Base-by-base conservation (phyloP, 495 filamentous ascomycete species). In the Penicillium ochrochloron region DNA sequence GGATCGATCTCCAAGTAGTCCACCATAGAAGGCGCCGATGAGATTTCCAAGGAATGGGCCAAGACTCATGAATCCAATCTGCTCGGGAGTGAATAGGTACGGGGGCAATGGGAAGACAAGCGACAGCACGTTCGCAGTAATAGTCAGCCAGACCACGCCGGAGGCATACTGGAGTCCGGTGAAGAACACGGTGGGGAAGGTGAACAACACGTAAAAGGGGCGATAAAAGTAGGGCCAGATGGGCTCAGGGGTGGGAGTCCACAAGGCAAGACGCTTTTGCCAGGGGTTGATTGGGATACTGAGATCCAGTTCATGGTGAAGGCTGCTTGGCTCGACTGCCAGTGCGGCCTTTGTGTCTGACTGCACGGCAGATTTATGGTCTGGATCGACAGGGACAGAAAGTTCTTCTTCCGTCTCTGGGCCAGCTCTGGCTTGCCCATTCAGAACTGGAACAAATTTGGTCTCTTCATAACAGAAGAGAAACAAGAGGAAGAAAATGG, bases 21-120 rank as follows among this genome's bases (percentile, higher is more conserved):
- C 80, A 11, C 76, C 74, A 33, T 75, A 77, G 7, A 79, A 15
- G 5, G 73, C 56, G 0, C 80, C 80, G 42, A 83, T 63, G 0
- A 78, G 57, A 37, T 75, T 79, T 1, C 80, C 82, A 31, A 82
- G 67, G 51, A 82, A 76, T 0, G 75, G 75, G 5, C 78, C 76
- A 10, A 78, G 39, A 50, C 75, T 78, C 65, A 76, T 75, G 15
- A 74, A 74, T 0, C 80, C 82, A 21, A 84, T 71, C 34, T 76
- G 73, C 17, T 72, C 70, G 3, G 79, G 69, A 8, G 59, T 73
- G 65, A 84, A 83, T 9, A 66, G 64, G 46, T 84, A 84, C 5
- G 81, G 80, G 0, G 80, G 73, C 3, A 70, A 51, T 17, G 75
- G 71, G 54, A 82, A 77, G 25, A 76, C 71, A 2, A 71, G 66